Conservation (phyloP, 2,329 filamentous ascomycete genomes). For the Paraphoma chrysanthemicola region DNA sequence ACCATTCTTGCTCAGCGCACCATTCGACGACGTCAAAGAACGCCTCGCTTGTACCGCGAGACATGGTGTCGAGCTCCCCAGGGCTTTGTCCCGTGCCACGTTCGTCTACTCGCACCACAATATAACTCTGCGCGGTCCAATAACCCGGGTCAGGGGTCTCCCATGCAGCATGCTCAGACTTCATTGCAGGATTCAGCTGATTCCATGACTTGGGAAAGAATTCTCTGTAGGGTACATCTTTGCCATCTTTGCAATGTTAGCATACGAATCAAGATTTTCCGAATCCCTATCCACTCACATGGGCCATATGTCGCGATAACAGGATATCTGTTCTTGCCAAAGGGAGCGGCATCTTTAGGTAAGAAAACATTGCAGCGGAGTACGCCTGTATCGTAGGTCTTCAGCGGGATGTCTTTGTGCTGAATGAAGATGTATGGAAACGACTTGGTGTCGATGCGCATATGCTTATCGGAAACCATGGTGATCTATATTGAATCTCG, state of each 20-base stretch:
- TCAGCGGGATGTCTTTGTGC: constrained; percentile 57
- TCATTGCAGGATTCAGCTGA: constrained; percentile 41
- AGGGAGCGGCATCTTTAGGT: constrained; percentile 42
- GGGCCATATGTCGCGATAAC: constrained; percentile 75
- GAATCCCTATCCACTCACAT: constrained; percentile 34
- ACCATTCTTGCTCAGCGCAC: constrained; percentile 60
- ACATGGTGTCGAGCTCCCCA: constrained; percentile 62
- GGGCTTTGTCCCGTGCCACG: constrained; percentile 60
- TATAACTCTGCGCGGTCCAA: constrained; percentile 48
- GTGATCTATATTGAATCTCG: no score
- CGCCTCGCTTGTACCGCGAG: constrained; percentile 57
- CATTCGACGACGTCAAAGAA: constrained; percentile 62
- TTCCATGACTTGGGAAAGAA: constrained; percentile 59
- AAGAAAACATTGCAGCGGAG: constrained; percentile 61
- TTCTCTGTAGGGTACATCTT: constrained; percentile 71
- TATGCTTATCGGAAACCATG: no score
- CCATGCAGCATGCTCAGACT: constrained; percentile 53
- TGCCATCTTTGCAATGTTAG: constrained; percentile 57
- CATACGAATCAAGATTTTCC: no score
- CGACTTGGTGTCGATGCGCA: constrained; percentile 39
- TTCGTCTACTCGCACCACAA: constrained; percentile 57
- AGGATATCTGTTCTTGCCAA: constrained; percentile 49
- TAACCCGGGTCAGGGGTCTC: constrained; percentile 52
- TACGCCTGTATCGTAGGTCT: constrained; percentile 46
- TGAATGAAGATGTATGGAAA: constrained; percentile 59